phyloP scores from a whole-genome alignment of 768 basidiomycete genomes.

The Kwoniella mangroviensis region DNA sequence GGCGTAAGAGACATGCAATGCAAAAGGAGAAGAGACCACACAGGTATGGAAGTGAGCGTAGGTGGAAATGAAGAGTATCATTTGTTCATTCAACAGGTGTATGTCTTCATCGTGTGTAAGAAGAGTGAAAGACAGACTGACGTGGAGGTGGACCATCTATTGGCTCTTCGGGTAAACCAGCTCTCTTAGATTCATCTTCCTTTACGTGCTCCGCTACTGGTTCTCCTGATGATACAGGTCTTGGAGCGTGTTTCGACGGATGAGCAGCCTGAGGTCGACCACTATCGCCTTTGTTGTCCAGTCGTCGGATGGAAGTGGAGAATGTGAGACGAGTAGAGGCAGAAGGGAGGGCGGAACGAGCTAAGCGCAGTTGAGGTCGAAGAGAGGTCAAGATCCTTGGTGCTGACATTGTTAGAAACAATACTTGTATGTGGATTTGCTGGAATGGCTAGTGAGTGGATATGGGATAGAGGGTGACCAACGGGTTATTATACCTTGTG shows the following conservation, averaged over 20 bases:
- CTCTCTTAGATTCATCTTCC: constrained; percentile 27
- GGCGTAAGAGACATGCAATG: background rate
- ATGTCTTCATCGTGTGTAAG: background rate
- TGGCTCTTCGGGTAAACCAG: constrained; percentile 31
- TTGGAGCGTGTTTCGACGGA: constrained; percentile 27
- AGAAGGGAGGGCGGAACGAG: background rate
- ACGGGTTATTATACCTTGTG: too few species aligned
- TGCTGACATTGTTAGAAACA: background rate
- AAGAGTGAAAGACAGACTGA: background rate
- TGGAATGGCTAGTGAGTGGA: too few species aligned
- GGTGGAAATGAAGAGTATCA: constrained; percentile 4
- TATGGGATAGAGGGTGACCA: too few species aligned
- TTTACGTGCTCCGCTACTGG: constrained; percentile 34
- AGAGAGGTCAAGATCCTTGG: background rate
- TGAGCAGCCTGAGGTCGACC: constrained; percentile 25
- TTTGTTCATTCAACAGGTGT: background rate
- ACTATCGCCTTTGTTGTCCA: background rate
- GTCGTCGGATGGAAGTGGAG: background rate
- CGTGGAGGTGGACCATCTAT: constrained; percentile 23
- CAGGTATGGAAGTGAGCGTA: background rate
- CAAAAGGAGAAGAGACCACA: too few species aligned
- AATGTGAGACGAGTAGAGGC: background rate
- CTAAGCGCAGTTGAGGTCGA: background rate
- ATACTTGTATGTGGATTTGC: too few species aligned
- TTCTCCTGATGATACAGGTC: constrained; percentile 26